phyloP scores from a whole-genome alignment of 495 filamentous ascomycete species.

The Lasiosphaeria hispida region DNA sequence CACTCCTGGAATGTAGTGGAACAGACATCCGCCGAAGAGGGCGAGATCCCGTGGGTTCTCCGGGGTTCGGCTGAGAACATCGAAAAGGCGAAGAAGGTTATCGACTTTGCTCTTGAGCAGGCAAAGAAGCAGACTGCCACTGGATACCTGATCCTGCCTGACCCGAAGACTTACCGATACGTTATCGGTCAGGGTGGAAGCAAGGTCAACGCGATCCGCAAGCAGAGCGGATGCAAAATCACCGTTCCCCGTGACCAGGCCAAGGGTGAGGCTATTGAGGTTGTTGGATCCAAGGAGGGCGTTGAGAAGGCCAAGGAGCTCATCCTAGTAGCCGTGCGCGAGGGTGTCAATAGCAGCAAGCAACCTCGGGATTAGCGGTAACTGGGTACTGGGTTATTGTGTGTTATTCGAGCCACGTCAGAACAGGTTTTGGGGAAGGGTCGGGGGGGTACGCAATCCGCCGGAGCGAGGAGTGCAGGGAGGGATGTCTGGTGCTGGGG shows the following conservation, averaged over 20 bases:
- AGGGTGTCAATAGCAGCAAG: slow-evolving; percentile 35
- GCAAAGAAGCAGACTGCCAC: slow-evolving; percentile 69
- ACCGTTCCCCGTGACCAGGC: slow-evolving; percentile 81
- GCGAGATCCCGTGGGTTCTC: slow-evolving; percentile 89
- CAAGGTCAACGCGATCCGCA: slow-evolving; percentile 88
- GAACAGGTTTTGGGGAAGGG: too few species aligned
- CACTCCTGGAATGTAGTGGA: slow-evolving; percentile 82
- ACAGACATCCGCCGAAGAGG: slow-evolving; percentile 55
- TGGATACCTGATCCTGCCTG: slow-evolving; percentile 86
- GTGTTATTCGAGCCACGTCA: too few species aligned
- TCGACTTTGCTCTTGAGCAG: slow-evolving; percentile 67
- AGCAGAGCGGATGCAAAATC: slow-evolving; percentile 88
- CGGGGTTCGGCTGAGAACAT: slow-evolving; percentile 73
- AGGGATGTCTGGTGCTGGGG: too few species aligned
- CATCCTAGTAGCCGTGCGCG: slow-evolving; percentile 76
- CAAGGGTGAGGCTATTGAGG: slow-evolving; percentile 80
- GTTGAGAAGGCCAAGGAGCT: slow-evolving; percentile 85
- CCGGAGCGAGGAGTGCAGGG: too few species aligned
- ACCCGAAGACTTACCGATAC: slow-evolving; percentile 83
- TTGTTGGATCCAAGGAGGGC: slow-evolving; percentile 73
- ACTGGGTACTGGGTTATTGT: neutral
- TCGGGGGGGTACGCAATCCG: too few species aligned
- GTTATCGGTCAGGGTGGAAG: slow-evolving; percentile 87
- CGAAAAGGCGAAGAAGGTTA: slow-evolving; percentile 67
- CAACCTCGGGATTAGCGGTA: slow-evolving; percentile 4